These are phyloP conservation scores for Hypholoma sublateritium DNA, from an alignment of 768 basidiomycete species.

Conservation along the genomic window DNA sequence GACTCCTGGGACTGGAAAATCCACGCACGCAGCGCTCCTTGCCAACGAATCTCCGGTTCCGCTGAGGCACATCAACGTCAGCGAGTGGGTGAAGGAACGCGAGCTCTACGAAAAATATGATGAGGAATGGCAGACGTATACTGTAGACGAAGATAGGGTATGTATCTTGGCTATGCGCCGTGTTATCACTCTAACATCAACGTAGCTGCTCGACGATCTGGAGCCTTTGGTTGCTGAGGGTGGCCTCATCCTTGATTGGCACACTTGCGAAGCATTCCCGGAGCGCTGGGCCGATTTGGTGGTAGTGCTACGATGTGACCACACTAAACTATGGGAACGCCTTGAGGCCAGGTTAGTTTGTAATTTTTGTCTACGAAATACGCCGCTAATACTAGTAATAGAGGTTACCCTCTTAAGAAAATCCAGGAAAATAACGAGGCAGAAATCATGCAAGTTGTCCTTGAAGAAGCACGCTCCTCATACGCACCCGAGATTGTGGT, in stretches of 20 bases:
- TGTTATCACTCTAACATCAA: slow-evolving; percentile 5
- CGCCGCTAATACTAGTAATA: slow-evolving; percentile 27
- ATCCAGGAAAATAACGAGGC: slow-evolving; percentile 98
- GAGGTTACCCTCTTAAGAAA: slow-evolving; percentile 86
- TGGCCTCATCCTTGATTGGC: slow-evolving; percentile 91
- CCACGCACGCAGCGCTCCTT: slow-evolving; percentile 88
- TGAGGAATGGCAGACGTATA: slow-evolving; percentile 93
- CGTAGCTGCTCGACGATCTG: slow-evolving; percentile 83
- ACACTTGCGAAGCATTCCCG: slow-evolving; percentile 90
- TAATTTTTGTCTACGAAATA: background rate
- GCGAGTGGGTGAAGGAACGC: slow-evolving; percentile 85
- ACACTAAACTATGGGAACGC: slow-evolving; percentile 84
- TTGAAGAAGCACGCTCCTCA: slow-evolving; percentile 84
- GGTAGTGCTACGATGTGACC: slow-evolving; percentile 88
- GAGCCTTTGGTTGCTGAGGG: slow-evolving; percentile 70
- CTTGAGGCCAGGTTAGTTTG: slow-evolving; percentile 78
- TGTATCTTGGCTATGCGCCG: slow-evolving; percentile 16
- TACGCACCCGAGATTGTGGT: slow-evolving; percentile 88
- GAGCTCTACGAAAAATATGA: slow-evolving; percentile 83
- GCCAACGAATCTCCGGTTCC: slow-evolving; percentile 68
- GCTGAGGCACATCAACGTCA: slow-evolving; percentile 83
- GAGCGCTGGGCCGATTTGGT: slow-evolving; percentile 97
- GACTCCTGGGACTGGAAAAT: slow-evolving; percentile 95
- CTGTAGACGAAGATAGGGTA: slow-evolving; percentile 96
- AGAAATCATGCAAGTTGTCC: slow-evolving; percentile 94